Evolutionary conservation across 805 yeast genomes (phyloP), one percentile per base, ranked within the genome.

Genomic region (Trichomonascus vanleenenianus): DNA sequence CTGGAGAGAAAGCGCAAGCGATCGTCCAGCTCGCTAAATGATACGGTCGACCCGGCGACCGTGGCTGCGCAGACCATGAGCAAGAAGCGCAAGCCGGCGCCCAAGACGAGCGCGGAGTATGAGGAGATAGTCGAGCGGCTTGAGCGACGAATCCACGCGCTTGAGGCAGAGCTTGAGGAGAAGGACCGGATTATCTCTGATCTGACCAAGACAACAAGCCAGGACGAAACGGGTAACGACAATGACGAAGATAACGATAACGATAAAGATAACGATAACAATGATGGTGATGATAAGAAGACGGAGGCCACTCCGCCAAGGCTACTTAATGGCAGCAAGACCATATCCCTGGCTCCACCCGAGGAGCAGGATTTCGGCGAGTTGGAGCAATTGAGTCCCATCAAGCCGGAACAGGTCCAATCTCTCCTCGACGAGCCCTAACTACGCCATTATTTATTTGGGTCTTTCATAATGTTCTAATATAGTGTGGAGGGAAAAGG

Each of bases 1-100:
- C 6, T 19, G 44, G 40, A n/a, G 30, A 42, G 43, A 7, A 44
- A 46, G 46, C 40, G 50, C 8, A 47, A 43, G 42, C 38, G 53
- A 14, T n/a, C 35, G 9, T 7, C 18, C 4, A 15, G 15, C 15
- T 12, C 14, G 33, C 22, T 34, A 10, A 27, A 39, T 8, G 46
- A 44, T 15, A 34, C 30, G 18, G 32, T 18, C 11, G n/a, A 18
- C 33, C 15, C 15, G 6, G 18, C 50, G 7, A 7, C 36, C 5
- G 12, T 22, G 25, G 12, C 30, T 9, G 41, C 40, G 22, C 40
- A 34, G 14, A 27, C 37, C 4, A 20, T n/a, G 11, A 36, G 2
- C 25, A 35, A 41, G n/a, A 39, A 34, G 44, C 40, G 42, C 11
- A 38, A 32, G 27, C 14, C 46, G 3, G 41, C 38, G 43, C 16